Evolutionary conservation across 768 basidiomycete species (phyloP), one percentile per base, ranked within the genome.

Genomic region (Mycena kentingensis): DNA sequence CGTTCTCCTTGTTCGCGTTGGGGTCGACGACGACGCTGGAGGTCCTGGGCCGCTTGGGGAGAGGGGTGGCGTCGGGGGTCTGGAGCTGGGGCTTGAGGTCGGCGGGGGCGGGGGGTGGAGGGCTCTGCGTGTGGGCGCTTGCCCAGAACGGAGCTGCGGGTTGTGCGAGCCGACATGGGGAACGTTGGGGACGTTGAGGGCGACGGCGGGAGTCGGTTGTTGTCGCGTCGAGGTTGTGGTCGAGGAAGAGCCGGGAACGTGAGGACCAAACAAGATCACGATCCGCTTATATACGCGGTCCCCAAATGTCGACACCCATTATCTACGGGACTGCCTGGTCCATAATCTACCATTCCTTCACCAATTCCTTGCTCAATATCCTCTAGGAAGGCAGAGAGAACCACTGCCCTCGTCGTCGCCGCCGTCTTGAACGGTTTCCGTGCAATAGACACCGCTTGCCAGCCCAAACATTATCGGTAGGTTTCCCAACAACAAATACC

Each of bases 361-460:
- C 16, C n/a, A n/a, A 13, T 12, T 37, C 18, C 19, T 36, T 34
- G 43, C 19, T 52, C 29, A 42, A 52, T 37, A 28, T 26, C 46
- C 48, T 43, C 37, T 19, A 91, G 89, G 90, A 93, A 93, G 73
- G 84, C 84, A 62, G 85, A 87, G 49, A 67, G 76, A 21, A 93
- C 92, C 1, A 70, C 82, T 0, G 69, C 74, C 4, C 78, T 92
- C 3, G 90, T 93, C 18, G 70, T 86, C 44, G 77, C 74, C 49
- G 92, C 92, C 10, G 81, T 93, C 49, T 68, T 86, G 32, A 78
- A 81, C 57, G 91, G 92, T 5, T 93, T 93, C 65, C 73, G 84
- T 39, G 90, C 87, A 4, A 83, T 93, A 25, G 92, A 94, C 61
- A 92, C 89, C n/a, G 90, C 86, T 22, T 82, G 84, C 55, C 87